These are phyloP conservation scores for Sicyos baderoa DNA, from an alignment of 306 rosid genomes.

Conservation along the genomic window DNA sequence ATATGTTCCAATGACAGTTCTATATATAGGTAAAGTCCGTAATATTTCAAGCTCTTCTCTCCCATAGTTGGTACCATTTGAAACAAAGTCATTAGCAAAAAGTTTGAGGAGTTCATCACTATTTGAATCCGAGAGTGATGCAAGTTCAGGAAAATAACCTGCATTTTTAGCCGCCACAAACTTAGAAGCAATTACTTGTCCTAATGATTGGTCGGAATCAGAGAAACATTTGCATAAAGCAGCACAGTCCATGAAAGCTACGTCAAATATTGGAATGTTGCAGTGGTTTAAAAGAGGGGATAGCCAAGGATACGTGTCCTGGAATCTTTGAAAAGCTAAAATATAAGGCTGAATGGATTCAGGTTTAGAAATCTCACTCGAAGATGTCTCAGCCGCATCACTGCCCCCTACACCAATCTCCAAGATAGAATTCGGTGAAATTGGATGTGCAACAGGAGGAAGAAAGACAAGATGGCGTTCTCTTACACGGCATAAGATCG, in stretches of 20 bases:
- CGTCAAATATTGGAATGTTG: slow-evolving; percentile 79
- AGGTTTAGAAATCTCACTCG: slow-evolving; percentile 33
- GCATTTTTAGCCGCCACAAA: slow-evolving; percentile 75
- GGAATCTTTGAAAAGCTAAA: slow-evolving; percentile 57
- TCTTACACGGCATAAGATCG: slow-evolving; percentile 80
- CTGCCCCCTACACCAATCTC: slow-evolving; percentile 40
- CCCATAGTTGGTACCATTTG: slow-evolving; percentile 39
- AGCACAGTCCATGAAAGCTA: slow-evolving; percentile 64
- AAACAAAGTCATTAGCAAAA: slow-evolving; percentile 55
- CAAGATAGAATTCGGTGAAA: slow-evolving; percentile 25
- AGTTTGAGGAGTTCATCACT: slow-evolving; percentile 73
- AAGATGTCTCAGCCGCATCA: slow-evolving; percentile 25
- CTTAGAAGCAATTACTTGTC: slow-evolving; percentile 80
- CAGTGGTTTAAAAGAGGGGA: slow-evolving; percentile 74
- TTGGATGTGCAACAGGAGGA: slow-evolving; percentile 42
- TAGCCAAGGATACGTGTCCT: slow-evolving; percentile 68
- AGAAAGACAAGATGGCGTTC: slow-evolving; percentile 70
- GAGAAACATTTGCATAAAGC: slow-evolving; percentile 57
- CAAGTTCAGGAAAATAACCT: slow-evolving; percentile 71
- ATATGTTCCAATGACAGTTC: slow-evolving; percentile 79
- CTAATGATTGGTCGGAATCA: slow-evolving; percentile 50
- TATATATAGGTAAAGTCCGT: slow-evolving; percentile 78
- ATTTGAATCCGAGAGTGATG: slow-evolving; percentile 49
- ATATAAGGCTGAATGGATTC: slow-evolving; percentile 40
- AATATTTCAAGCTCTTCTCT: slow-evolving; percentile 69